phyloP scores from a whole-genome alignment of 352 stramenopile genomes.

The Elongisporangium anandrum region DNA sequence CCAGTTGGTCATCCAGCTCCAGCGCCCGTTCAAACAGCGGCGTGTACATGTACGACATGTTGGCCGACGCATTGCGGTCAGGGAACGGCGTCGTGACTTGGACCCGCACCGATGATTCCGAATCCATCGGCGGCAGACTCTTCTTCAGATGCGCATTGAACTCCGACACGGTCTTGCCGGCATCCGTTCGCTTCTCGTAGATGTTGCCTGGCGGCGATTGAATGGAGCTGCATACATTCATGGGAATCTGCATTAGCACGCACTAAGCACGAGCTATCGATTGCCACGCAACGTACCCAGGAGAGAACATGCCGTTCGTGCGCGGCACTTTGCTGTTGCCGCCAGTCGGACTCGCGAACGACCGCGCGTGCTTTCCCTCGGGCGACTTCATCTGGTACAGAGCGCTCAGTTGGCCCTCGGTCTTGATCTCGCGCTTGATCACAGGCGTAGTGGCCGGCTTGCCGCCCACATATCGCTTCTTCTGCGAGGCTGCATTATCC shows the following conservation, averaged over 20 bases:
- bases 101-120: conserved; percentile 4
- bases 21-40: conserved; percentile 72
- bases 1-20: conserved; percentile 70
- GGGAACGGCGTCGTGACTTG: conserved; percentile 39
- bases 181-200: conserved; percentile 77
- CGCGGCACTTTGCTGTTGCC: conserved; percentile 54
- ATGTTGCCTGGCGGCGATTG: conserved; percentile 63
- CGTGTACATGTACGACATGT: conserved; percentile 83
- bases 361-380: conserved; percentile 58
- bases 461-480: conserved; percentile 27
- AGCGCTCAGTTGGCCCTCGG: conserved; percentile 50
- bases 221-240: conserved; percentile 33
- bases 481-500: conserved; percentile 25
- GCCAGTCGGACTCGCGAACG: conserved; percentile 51
- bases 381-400: conserved; percentile 75
- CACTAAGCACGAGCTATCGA: background rate
- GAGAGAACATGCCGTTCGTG: conserved; percentile 73
- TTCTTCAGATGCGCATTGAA: conserved; percentile 76
- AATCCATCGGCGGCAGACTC: conserved; percentile 25
- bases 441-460: conserved; percentile 53
- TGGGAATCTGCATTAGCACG: background rate
- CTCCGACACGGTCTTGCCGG: conserved; percentile 71
- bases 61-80: conserved; percentile 52
- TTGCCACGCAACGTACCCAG: conserved; percentile 24
- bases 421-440: conserved; percentile 64